Conservation (phyloP, 306 rosid genomes). For the Cucurbita pepo region DNA sequence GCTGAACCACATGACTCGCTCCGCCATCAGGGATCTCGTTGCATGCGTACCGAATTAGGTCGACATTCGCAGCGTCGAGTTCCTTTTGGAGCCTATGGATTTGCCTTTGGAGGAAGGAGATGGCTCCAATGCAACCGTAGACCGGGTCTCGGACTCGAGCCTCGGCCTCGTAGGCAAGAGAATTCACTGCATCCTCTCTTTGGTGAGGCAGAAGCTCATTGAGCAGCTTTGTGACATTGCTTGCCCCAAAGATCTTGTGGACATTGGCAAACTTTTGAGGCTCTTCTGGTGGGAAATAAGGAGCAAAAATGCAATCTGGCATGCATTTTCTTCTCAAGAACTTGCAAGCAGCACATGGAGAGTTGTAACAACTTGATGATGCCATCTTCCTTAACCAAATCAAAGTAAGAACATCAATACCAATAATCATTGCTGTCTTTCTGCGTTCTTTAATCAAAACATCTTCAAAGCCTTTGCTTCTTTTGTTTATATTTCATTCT, state of each 20-base stretch:
- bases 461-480: neutral
- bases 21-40: conserved; percentile 27
- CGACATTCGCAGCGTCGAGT: conserved; percentile 74
- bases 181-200: conserved; percentile 92
- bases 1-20: conserved; percentile 14
- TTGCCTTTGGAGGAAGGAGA: conserved; percentile 83
- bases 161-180: conserved; percentile 92
- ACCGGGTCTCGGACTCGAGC: conserved; percentile 91
- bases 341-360: conserved; percentile 97
- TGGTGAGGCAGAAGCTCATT: conserved; percentile 88
- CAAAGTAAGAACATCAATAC: neutral
- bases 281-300: conserved; percentile 95
- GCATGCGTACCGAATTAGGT: conserved; percentile 67
- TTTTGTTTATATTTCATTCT: neutral
- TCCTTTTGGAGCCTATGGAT: conserved; percentile 92
- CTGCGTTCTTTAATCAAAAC: neutral
- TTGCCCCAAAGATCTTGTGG: conserved; percentile 93
- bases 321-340: conserved; percentile 86
- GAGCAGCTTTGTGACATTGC: conserved; percentile 92
- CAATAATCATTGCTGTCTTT: neutral
- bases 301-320: conserved; percentile 93
- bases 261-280: conserved; percentile 90
- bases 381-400: conserved; percentile 6
- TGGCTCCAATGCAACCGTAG: conserved; percentile 93
- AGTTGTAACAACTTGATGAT: conserved; percentile 61